Evolutionary conservation across 2,329 filamentous ascomycete species (phyloP).

Genomic region (Mycosphaerella arachidis): DNA sequence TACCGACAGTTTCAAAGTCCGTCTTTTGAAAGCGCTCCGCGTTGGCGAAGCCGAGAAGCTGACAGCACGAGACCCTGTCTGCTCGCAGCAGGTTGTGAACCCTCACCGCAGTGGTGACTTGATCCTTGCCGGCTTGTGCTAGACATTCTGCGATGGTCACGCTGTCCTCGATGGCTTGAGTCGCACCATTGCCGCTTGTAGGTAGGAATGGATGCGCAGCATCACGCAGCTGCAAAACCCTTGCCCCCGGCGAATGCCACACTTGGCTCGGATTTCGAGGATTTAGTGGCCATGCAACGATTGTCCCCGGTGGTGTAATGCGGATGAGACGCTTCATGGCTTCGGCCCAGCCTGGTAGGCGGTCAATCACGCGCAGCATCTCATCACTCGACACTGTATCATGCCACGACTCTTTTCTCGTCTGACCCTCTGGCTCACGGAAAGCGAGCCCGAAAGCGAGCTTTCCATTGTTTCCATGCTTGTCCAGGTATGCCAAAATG

Average conservation of each 20-base stretch:
- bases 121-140: slow-evolving; percentile 40
- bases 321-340: slow-evolving; percentile 44
- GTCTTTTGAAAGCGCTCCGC: slow-evolving; percentile 21
- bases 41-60: slow-evolving; percentile 25
- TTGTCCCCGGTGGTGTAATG: slow-evolving; percentile 32
- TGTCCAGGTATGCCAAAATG: slow-evolving; percentile 43
- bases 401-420: slow-evolving; percentile 43
- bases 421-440: slow-evolving; percentile 32
- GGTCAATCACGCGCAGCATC: slow-evolving; percentile 20
- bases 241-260: slow-evolving; percentile 48
- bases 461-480: slow-evolving; percentile 36
- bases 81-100: slow-evolving; percentile 34
- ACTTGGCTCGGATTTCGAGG: slow-evolving; percentile 51
- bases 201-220: slow-evolving; percentile 52
- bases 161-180: slow-evolving; percentile 52
- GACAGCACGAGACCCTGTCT: slow-evolving; percentile 20
- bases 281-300: slow-evolving; percentile 53
- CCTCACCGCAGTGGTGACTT: slow-evolving; percentile 30
- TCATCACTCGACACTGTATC: slow-evolving; percentile 37
- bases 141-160: slow-evolving; percentile 45
- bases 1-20: slow-evolving; percentile 14
- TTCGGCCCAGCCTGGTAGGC: slow-evolving; percentile 37
- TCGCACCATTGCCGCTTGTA: slow-evolving; percentile 51
- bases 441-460: slow-evolving; percentile 53
- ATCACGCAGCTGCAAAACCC: slow-evolving; percentile 51